phyloP scores from a whole-genome alignment of 1,284 basidiomycete genomes.

The Neolentinus lepideus region DNA sequence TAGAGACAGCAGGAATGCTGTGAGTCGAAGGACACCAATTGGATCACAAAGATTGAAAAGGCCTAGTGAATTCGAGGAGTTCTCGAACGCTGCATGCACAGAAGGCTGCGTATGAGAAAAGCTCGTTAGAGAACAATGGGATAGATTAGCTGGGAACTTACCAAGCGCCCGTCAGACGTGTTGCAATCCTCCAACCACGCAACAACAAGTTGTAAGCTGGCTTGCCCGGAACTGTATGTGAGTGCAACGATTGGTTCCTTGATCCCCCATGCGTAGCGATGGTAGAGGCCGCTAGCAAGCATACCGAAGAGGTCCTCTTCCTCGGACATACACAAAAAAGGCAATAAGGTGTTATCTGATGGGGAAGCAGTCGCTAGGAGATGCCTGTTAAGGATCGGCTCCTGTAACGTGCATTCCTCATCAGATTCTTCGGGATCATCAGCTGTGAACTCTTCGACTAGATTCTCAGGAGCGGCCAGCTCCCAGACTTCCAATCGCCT shows the following conservation, averaged over 20 bases:
- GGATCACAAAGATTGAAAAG: neutral
- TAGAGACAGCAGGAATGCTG: neutral
- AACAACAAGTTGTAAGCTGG: neutral
- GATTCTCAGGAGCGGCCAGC: neutral
- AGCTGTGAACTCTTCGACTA: neutral
- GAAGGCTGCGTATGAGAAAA: neutral
- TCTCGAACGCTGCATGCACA: neutral
- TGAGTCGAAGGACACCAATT: neutral
- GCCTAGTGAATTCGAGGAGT: neutral
- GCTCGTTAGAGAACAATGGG: neutral
- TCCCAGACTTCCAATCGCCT: neutral
- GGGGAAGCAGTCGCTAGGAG: neutral
- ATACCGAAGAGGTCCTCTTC: neutral
- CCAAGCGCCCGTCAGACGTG: neutral
- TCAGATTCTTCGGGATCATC: neutral
- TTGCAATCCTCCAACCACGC: neutral
- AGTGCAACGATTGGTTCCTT: slow-evolving; percentile 1
- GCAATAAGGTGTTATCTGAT: neutral
- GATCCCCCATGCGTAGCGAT: slow-evolving; percentile 3
- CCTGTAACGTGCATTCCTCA: neutral
- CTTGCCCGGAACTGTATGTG: neutral
- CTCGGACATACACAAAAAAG: slow-evolving; percentile 3
- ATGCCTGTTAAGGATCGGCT: neutral
- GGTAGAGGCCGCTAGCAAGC: slow-evolving; percentile 3
- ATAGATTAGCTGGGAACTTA: neutral